These are phyloP conservation scores for Dryas alaskensis DNA, from an alignment of 306 rosid genomes.

Conservation along the genomic window DNA sequence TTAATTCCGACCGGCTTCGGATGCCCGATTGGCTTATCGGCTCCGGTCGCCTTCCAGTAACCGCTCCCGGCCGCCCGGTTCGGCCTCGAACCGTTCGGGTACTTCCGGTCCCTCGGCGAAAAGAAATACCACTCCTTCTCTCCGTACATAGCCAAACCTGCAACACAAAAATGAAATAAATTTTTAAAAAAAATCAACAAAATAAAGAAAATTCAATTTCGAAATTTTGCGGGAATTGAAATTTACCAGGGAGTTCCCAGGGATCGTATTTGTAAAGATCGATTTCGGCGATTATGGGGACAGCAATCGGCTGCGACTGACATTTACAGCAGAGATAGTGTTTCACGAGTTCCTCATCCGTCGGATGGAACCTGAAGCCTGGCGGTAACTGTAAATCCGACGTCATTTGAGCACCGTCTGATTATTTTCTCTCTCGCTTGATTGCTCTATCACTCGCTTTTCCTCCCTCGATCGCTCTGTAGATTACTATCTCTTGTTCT, in stretches of 20 bases:
- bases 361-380: slow-evolving; percentile 93
- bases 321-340: slow-evolving; percentile 90
- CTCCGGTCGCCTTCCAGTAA: slow-evolving; percentile 99
- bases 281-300: slow-evolving; percentile 84
- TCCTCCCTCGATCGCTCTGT: neutral
- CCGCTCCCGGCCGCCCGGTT: slow-evolving; percentile 95
- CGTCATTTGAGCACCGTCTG: slow-evolving; percentile 13
- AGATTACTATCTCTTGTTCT: neutral
- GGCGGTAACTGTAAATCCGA: slow-evolving; percentile 77
- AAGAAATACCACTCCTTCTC: slow-evolving; percentile 98
- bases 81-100: slow-evolving; percentile 95
- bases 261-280: slow-evolving; percentile 86
- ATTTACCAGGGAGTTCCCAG: slow-evolving; percentile 85
- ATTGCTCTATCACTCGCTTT: no score
- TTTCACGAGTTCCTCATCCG: slow-evolving; percentile 90
- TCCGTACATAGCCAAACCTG: slow-evolving; percentile 69
- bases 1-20: slow-evolving; percentile 91
- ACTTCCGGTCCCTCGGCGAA: slow-evolving; percentile 81
- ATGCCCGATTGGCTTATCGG: slow-evolving; percentile 82
- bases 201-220: no score
- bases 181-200: neutral
- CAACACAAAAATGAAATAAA: neutral
- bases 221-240: accelerated
- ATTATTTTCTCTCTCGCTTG: neutral
- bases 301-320: slow-evolving; percentile 63